Conservation (phyloP, 225 moss, liverwort and hornwort species). For the Marchantia polymorpha region DNA sequence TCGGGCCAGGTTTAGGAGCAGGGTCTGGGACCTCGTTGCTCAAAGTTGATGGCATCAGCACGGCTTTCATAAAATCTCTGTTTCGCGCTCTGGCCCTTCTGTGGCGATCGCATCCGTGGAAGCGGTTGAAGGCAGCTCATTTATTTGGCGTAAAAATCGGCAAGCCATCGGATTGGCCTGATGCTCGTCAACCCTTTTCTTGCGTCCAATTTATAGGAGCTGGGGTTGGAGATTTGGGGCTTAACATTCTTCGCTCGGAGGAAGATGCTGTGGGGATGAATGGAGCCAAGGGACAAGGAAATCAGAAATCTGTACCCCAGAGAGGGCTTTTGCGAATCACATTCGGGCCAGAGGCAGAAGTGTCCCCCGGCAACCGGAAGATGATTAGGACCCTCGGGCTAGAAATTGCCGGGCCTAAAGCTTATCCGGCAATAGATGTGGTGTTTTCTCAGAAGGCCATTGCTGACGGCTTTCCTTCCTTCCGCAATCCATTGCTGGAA, state of each 20-base stretch:
- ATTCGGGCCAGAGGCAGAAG: conserved; percentile 53
- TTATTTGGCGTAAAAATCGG: conserved; percentile 54
- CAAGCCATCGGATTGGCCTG: conserved; percentile 54
- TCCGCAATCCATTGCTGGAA: conserved; percentile 47
- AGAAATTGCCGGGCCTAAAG: conserved; percentile 50
- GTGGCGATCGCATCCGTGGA: conserved; percentile 60
- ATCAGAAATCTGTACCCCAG: conserved; percentile 45
- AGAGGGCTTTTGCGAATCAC: conserved; percentile 51
- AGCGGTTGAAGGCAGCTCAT: conserved; percentile 46
- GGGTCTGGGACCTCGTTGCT: conserved; percentile 48
- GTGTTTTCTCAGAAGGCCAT: conserved; percentile 44
- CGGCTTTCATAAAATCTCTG: conserved; percentile 51
- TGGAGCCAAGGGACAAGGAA: conserved; percentile 38
- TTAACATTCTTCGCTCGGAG: conserved; percentile 47
- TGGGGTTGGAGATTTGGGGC: conserved; percentile 40
- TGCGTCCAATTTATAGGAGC: conserved; percentile 49
- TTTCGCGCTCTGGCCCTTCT: conserved; percentile 49
- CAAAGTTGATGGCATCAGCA: conserved; percentile 55
- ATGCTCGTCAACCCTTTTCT: conserved; percentile 48
- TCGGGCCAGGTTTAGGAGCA: conserved; percentile 53
- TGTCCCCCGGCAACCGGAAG: conserved; percentile 52
- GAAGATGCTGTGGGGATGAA: conserved; percentile 42
- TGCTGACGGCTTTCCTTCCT: conserved; percentile 49
- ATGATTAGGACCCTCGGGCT: conserved; percentile 52
- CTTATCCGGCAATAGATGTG: conserved; percentile 50